phyloP scores from a whole-genome alignment of 257 asterid genomes.

The Penstemon davidsonii region DNA sequence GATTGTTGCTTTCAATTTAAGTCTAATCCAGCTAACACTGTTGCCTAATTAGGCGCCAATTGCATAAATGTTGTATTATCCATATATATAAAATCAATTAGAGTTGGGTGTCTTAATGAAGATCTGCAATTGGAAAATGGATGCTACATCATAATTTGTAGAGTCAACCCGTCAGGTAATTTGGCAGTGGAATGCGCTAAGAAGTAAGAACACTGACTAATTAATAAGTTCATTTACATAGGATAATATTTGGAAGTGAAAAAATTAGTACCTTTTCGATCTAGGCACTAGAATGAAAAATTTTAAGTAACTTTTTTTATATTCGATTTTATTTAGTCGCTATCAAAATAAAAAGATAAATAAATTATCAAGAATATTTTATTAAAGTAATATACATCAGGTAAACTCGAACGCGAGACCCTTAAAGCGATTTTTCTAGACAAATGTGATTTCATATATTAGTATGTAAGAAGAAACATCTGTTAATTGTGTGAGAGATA shows the following conservation, averaged over 20 bases:
- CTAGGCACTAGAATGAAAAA: neutral
- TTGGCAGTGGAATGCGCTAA: constrained; percentile 12
- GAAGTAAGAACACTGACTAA: constrained; percentile 1
- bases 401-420: too few relatives aligned
- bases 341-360: neutral
- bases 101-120: constrained; percentile 25
- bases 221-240: neutral
- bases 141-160: constrained; percentile 13
- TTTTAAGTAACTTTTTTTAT: neutral
- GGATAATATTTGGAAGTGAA: neutral
- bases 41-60: constrained; percentile 7
- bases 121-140: constrained; percentile 29
- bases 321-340: neutral
- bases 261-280: neutral
- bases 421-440: too few relatives aligned
- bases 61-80: neutral
- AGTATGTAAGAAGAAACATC: too few relatives aligned
- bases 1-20: constrained; percentile 24
- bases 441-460: too few relatives aligned
- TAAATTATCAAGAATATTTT: too few relatives aligned
- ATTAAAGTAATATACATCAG: too few relatives aligned
- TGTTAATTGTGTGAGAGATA: too few relatives aligned
- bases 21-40: constrained; percentile 29
- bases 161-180: constrained; percentile 22
- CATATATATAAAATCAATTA: neutral